Evolutionary conservation across 768 basidiomycete species (phyloP).

Genomic region (Glaciozyma martinii): DNA sequence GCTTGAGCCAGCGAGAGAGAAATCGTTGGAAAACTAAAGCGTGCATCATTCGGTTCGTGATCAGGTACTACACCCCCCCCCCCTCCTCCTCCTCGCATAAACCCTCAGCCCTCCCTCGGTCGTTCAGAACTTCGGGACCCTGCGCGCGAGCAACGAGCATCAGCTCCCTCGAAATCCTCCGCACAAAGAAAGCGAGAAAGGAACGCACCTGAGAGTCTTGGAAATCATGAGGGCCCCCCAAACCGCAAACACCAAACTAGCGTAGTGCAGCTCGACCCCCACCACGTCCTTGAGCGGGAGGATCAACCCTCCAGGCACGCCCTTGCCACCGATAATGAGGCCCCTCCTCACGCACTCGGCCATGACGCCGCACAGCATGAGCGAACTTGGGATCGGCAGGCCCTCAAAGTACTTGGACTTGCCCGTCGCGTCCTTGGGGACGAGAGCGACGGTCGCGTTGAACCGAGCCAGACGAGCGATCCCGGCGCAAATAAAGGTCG

Average conservation of each 20-base stretch:
- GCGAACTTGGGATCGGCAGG: slow-evolving; percentile 85
- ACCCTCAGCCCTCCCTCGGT: too few species aligned
- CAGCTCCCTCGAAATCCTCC: background rate
- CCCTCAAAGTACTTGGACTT: slow-evolving; percentile 96
- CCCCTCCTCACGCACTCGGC: slow-evolving; percentile 51
- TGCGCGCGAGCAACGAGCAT: background rate
- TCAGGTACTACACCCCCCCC: too few species aligned
- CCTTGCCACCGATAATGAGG: slow-evolving; percentile 41
- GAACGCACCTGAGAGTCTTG: slow-evolving; percentile 63
- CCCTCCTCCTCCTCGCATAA: too few species aligned
- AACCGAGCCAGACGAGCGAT: slow-evolving; percentile 94
- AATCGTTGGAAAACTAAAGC: too few species aligned
- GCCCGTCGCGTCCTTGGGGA: slow-evolving; percentile 76
- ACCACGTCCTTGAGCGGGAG: slow-evolving; percentile 35
- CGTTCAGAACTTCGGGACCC: slow-evolving; percentile 13
- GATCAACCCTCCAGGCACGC: slow-evolving; percentile 45
- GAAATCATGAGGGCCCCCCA: slow-evolving; percentile 98
- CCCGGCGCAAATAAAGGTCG: slow-evolving; percentile 89
- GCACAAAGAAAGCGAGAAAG: background rate
- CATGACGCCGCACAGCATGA: slow-evolving; percentile 67
- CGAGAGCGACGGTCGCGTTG: slow-evolving; percentile 91
- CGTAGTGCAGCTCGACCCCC: slow-evolving; percentile 62
- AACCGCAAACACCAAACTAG: slow-evolving; percentile 62
- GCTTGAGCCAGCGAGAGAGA: too few species aligned
- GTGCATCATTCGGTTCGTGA: too few species aligned